Percentiles rank a stretch among this genome's conserved stretches.
These are phyloP conservation scores for Cymbidium sinense DNA, from an alignment of 106 monocot species.

Conservation along the genomic window DNA sequence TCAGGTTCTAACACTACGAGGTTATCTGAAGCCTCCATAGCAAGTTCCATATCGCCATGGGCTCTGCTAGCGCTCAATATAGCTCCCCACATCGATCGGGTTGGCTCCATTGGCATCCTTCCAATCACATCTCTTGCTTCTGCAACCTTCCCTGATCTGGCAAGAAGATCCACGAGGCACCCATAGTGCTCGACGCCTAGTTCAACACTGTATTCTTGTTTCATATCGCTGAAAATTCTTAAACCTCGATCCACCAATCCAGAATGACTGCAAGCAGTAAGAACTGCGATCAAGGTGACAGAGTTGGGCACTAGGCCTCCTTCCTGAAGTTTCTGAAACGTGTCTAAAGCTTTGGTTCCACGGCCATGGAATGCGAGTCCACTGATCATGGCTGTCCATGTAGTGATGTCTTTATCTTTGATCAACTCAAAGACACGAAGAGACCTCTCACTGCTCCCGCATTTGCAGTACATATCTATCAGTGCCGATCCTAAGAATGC, in stretches of 20 bases:
- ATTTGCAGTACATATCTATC: slow-evolving; percentile 75
- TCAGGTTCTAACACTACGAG: slow-evolving; percentile 46
- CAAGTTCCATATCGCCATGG: slow-evolving; percentile 26
- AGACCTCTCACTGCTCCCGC: slow-evolving; percentile 46
- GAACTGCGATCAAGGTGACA: slow-evolving; percentile 57
- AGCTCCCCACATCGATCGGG: slow-evolving; percentile 59
- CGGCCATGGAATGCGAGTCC: slow-evolving; percentile 60
- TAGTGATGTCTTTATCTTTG: slow-evolving; percentile 32
- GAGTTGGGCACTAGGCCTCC: slow-evolving; percentile 38
- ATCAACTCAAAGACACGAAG: slow-evolving; percentile 27
- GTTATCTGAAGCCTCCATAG: slow-evolving; percentile 31
- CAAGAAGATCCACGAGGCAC: slow-evolving; percentile 61
- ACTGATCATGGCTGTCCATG: slow-evolving; percentile 57
- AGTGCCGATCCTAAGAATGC: slow-evolving; percentile 57
- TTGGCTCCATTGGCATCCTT: slow-evolving; percentile 44
- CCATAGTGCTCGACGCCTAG: slow-evolving; percentile 62
- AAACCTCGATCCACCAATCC: slow-evolving; percentile 49
- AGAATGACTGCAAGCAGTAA: slow-evolving; percentile 60
- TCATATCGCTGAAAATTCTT: slow-evolving; percentile 45
- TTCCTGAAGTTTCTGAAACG: slow-evolving; percentile 41
- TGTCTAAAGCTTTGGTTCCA: slow-evolving; percentile 39
- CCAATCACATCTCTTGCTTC: slow-evolving; percentile 37
- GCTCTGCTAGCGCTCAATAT: slow-evolving; percentile 46
- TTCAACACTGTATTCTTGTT: slow-evolving; percentile 25
- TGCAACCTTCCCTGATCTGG: slow-evolving; percentile 46